These are phyloP conservation scores for Dendrostoma leiphaemia DNA, from an alignment of 2,329 filamentous ascomycete species.

Conservation along the genomic window DNA sequence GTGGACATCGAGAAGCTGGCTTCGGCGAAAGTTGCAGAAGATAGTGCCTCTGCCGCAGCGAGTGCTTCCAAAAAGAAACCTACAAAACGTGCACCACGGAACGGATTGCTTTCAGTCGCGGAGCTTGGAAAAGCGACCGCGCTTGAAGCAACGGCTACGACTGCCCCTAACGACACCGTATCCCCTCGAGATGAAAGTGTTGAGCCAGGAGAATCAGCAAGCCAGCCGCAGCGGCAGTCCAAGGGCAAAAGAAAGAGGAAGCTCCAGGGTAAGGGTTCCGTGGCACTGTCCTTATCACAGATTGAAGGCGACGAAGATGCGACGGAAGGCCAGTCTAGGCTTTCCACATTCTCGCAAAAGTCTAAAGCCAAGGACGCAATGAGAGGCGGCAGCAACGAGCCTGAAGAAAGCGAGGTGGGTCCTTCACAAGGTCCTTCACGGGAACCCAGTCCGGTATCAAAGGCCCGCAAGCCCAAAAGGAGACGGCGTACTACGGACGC, in stretches of 20 bases:
- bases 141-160: no score
- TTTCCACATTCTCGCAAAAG: slow-evolving; percentile 7
- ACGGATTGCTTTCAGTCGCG: not conserved
- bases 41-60: not conserved
- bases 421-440: not conserved
- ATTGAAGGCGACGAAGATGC: slow-evolving; percentile 9
- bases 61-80: not conserved
- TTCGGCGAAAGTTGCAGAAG: not conserved
- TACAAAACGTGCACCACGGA: not conserved
- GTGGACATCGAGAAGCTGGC: not conserved
- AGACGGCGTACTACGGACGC: not conserved
- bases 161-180: not conserved
- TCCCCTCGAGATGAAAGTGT: not conserved
- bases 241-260: slow-evolving; percentile 10
- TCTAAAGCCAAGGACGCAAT: slow-evolving; percentile 2
- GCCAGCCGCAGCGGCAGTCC: not conserved
- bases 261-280: slow-evolving; percentile 4
- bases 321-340: slow-evolving; percentile 1
- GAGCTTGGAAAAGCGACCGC: not conserved
- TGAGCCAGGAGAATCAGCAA: not conserved
- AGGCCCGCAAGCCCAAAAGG: not conserved
- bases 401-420: not conserved
- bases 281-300: slow-evolving; percentile 14
- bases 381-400: slow-evolving; percentile 1
- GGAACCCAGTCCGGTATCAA: not conserved